Conservation (phyloP, 345 rosid species). For the Mercurialis annua region DNA sequence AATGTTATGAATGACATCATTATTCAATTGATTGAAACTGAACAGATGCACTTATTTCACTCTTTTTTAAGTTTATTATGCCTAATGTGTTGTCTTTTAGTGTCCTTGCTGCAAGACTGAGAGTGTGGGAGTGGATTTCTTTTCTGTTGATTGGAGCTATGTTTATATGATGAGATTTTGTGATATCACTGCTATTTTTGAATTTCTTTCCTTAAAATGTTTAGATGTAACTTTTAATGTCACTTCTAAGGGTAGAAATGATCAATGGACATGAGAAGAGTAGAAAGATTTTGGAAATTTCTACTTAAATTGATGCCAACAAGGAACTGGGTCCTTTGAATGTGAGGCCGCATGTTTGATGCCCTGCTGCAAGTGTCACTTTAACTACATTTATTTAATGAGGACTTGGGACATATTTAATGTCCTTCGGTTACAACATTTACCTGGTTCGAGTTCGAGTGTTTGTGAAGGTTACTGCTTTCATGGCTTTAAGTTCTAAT, state of each 20-base stretch:
- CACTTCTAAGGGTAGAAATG: neutral
- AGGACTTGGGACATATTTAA: neutral
- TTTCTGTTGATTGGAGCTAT: neutral
- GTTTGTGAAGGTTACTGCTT: neutral
- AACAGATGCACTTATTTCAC: neutral
- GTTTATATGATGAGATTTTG: neutral
- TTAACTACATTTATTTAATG: neutral
- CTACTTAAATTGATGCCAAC: neutral
- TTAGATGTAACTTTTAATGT: neutral
- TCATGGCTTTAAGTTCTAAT: neutral
- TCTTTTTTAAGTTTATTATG: slow-evolving; percentile 7
- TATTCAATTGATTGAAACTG: neutral
- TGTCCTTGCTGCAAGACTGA: neutral
- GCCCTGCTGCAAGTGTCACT: neutral
- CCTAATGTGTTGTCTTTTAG: neutral
- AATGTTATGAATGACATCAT: neutral
- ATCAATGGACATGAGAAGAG: neutral
- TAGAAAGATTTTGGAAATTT: neutral
- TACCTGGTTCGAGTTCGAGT: neutral
- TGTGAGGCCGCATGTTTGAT: neutral
- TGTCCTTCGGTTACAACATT: no score
- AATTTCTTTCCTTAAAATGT: neutral
- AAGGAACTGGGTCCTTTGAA: no score
- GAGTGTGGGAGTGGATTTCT: neutral
- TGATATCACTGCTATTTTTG: neutral